A percentile compares a stretch with the other conserved stretches of the same genome.
These are phyloP conservation scores for Sphagnum magellanicum DNA, from an alignment of 228 moss, liverwort and hornwort genomes.

Conservation along the genomic window DNA sequence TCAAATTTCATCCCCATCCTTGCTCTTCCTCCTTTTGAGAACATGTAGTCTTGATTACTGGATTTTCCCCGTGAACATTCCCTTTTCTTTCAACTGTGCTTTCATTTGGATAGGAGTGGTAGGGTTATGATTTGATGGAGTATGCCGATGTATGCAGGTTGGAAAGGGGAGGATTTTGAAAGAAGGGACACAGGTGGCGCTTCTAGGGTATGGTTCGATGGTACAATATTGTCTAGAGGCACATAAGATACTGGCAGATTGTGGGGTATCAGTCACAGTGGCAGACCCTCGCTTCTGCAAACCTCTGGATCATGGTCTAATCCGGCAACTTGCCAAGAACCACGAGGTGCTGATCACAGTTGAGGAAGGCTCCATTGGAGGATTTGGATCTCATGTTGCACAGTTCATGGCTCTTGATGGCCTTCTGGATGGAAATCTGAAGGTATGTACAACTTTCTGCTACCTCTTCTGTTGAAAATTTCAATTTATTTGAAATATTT, in stretches of 20 bases:
- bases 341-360: slow-evolving; percentile 53
- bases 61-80: too few relatives aligned
- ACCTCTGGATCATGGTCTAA: slow-evolving; percentile 55
- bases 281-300: slow-evolving; percentile 66
- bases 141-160: slow-evolving; percentile 18
- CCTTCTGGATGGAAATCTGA: slow-evolving; percentile 58
- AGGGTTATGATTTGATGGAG: too few relatives aligned
- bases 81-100: too few relatives aligned
- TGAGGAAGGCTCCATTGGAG: slow-evolving; percentile 58
- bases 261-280: slow-evolving; percentile 41
- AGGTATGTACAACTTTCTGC: slow-evolving; percentile 16
- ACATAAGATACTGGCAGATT: slow-evolving; percentile 31
- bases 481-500: background rate
- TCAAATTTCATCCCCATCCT: background rate
- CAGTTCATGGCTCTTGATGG: slow-evolving; percentile 66
- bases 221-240: slow-evolving; percentile 55
- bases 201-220: slow-evolving; percentile 54
- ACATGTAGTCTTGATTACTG: too few relatives aligned
- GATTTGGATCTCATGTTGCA: slow-evolving; percentile 57
- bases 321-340: slow-evolving; percentile 45
- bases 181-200: slow-evolving; percentile 50
- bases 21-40: background rate
- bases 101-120: too few relatives aligned
- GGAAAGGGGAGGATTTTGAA: slow-evolving; percentile 50
- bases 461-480: background rate